Evolutionary conservation across 371 early-diverging fungal species (phyloP), one percentile per base, ranked within the genome.

Genomic region (Neoconidiobolus thromboides): DNA sequence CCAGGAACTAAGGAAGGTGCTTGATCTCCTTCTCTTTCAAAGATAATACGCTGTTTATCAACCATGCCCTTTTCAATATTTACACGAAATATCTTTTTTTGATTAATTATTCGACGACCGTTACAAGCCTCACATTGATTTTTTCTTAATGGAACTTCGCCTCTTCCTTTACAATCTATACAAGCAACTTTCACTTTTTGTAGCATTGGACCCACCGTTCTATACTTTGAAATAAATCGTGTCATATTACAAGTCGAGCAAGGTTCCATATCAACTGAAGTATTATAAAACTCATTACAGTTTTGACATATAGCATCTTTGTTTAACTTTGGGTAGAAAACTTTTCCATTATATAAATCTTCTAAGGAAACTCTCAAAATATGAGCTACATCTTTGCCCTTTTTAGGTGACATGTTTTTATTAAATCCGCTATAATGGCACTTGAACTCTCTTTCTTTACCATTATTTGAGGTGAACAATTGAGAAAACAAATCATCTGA

Each of bases 141-240:
- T 73, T 87, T 87, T 48, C 80, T 81, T 15, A 69, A 70, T 63
- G 85, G 79, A 39, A 77, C 71, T 59, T 84, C 76, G 12, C 91
- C 89, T 61, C 80, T 75, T 52, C 86, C 86, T 60, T 79, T 65
- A 69, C 83, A 86, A 58, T 76, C 73, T 37, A 67, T 68, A 70
- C 83, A 83, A 15, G 77, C 70, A 65, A 80, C 80, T 72, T 93
- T 92, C 83, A 96, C 89, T 75, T 95, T 96, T 76, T 98, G 98
- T 44, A 87, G 80, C 81, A 97, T 86, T 59, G 95, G 93, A 44
- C 96, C 98, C 62, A 98, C 76, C 72, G 94, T 94, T 50, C 94
- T 78, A 67, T 92, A 79, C 42, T 83, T 81, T 26, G 93, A 69
- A 66, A 81, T 82, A 63, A 93, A 76, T 63, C 98, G 97, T 60